A percentile compares a stretch with the other conserved stretches of the same genome.
These are phyloP conservation scores for Ceratocystis eucalypticola DNA, from an alignment of 2,329 filamentous ascomycete genomes.

Conservation along the genomic window DNA sequence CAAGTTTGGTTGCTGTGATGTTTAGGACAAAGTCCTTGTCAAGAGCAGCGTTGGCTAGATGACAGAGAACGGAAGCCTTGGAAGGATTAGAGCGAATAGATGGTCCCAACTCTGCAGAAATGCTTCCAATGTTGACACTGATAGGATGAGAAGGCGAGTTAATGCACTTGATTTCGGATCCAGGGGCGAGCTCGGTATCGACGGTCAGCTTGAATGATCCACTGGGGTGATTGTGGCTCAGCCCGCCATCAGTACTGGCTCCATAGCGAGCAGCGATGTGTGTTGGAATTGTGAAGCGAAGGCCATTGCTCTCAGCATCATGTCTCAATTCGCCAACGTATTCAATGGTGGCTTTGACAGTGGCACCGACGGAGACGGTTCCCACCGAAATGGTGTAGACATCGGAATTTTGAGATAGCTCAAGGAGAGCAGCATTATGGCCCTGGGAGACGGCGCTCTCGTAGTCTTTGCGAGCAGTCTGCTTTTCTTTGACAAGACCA, in stretches of 20 bases:
- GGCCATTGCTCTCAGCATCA: constrained; percentile 52
- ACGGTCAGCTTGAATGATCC: constrained; percentile 24
- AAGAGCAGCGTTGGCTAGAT: constrained; percentile 47
- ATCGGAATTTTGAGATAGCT: constrained; percentile 48
- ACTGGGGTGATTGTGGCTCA: constrained; percentile 5
- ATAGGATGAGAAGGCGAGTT: constrained; percentile 57
- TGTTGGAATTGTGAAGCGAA: constrained; percentile 56
- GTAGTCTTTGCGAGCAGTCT: constrained; percentile 47
- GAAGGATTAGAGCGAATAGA: constrained; percentile 18
- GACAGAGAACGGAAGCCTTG: constrained; percentile 33
- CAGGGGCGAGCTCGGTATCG: constrained; percentile 35
- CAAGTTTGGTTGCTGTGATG: constrained; percentile 45
- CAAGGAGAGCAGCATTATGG: constrained; percentile 50
- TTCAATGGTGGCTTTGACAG: constrained; percentile 46
- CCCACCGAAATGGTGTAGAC: constrained; percentile 56
- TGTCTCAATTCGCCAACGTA: constrained; percentile 62
- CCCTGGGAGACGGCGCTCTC: constrained; percentile 43
- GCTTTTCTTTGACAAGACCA: constrained; percentile 53
- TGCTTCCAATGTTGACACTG: constrained; percentile 48
- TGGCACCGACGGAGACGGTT: constrained; percentile 47
- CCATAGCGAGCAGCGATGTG: constrained; percentile 55
- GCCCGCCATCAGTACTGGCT: not conserved
- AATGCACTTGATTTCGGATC: constrained; percentile 45
- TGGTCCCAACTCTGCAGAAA: constrained; percentile 27
- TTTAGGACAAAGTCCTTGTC: constrained; percentile 55